A percentile compares a stretch with the other conserved stretches of the same genome.
Conservation (phyloP, 192 early-diverging fungal species). For the Dissophora globulifera region DNA sequence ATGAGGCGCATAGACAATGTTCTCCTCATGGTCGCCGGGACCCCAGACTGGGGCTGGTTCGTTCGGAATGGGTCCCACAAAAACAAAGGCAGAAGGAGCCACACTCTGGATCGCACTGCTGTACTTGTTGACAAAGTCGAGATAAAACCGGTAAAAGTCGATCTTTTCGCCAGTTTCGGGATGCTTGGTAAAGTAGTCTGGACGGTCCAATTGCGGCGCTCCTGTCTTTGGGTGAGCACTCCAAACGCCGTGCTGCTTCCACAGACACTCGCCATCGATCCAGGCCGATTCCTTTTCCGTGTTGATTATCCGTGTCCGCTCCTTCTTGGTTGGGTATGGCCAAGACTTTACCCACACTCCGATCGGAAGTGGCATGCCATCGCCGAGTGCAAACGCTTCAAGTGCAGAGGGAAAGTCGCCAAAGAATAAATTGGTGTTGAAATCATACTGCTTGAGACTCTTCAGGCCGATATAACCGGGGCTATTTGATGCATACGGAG, state of each 20-base stretch:
- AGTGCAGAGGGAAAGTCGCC: constrained; percentile 76
- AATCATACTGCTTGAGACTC: constrained; percentile 69
- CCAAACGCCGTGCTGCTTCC: constrained; percentile 85
- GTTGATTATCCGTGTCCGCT: constrained; percentile 67
- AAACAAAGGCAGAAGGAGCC: constrained; percentile 63
- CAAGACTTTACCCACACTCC: constrained; percentile 81
- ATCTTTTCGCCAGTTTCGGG: constrained; percentile 63
- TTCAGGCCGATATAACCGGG: constrained; percentile 80
- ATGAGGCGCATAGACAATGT: constrained; percentile 85
- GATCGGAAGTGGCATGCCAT: constrained; percentile 74
- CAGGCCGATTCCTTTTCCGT: constrained; percentile 64
- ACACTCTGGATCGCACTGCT: constrained; percentile 69
- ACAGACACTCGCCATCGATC: constrained; percentile 76
- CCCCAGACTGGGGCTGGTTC: constrained; percentile 67
- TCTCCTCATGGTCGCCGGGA: constrained; percentile 58
- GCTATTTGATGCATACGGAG: constrained; percentile 13
- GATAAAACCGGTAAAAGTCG: constrained; percentile 74
- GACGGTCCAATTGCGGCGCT: constrained; percentile 59
- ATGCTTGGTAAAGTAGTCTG: constrained; percentile 76
- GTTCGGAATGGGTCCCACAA: constrained; percentile 86
- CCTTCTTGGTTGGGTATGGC: constrained; percentile 75
- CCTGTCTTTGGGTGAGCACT: constrained; percentile 60
- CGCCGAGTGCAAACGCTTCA: constrained; percentile 78
- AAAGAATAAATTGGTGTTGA: constrained; percentile 71
- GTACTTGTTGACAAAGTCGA: constrained; percentile 76